Evolutionary conservation across 139 green algal genomes (phyloP).

Genomic region (Gonium pectorale): DNA sequence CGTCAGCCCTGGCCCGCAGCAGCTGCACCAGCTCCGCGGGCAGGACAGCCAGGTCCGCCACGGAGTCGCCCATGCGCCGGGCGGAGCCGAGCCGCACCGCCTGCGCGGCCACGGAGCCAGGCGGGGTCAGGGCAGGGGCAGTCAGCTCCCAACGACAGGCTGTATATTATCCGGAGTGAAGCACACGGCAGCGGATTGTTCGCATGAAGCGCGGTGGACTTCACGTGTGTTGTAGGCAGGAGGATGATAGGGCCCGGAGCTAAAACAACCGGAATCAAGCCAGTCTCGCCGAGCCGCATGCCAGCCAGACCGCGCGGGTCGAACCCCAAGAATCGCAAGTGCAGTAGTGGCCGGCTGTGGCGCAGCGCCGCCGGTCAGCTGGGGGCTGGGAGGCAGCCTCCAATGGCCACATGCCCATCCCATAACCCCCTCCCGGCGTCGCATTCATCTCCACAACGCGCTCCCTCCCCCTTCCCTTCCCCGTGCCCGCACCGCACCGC

Average conservation of each 20-base stretch:
- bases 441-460: neutral
- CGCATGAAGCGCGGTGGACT: too few species aligned
- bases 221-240: too few species aligned
- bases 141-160: neutral
- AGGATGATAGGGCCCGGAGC: too few species aligned
- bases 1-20: neutral
- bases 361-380: neutral
- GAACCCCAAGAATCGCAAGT: too few species aligned
- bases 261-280: too few species aligned
- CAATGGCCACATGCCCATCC: neutral
- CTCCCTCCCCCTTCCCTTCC: neutral
- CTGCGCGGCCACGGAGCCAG: constrained; percentile 2
- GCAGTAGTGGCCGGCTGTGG: neutral
- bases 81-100: constrained; percentile 59
- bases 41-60: constrained; percentile 74
- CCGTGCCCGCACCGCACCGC: neutral
- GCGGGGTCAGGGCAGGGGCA: neutral
- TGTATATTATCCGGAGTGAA: neutral
- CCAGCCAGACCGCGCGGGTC: too few species aligned
- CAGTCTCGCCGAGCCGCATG: too few species aligned
- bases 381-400: too few species aligned
- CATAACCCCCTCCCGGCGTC: neutral
- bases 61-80: neutral
- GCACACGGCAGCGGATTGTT: too few species aligned
- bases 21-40: constrained; percentile 41